Base-by-base conservation (phyloP, 2,329 filamentous ascomycete genomes). In the Fusarium tuaranense region DNA sequence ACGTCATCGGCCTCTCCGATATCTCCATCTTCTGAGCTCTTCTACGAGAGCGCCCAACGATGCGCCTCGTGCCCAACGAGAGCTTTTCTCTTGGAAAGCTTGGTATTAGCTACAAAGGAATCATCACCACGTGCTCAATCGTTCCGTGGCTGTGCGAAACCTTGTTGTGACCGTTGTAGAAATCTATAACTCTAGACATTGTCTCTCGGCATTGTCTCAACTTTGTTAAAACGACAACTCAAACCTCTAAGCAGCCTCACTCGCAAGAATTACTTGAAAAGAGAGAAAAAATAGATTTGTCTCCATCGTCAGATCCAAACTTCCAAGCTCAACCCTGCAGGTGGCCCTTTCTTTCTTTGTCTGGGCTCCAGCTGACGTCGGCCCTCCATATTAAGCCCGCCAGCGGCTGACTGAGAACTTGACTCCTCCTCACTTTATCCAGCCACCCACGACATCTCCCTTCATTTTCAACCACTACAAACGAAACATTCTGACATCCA, bases 361-460 rank as follows among this genome's bases (percentile, higher is more conserved):
- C 59, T 63, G 72, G 71, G 72, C 48, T 53, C 48, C 48, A 32
- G 72, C 72, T 75, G 72, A 62, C 61, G 14, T 58, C 48, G 48
- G 18, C 48, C 44, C 48, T 53, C 48, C 48, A 53, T 59, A 16
- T 59, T 39, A 59, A 59, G 22, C 34, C 25, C 55, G 12, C 32
- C 67, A 46, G 38, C 53, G 59, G 57, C 55, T 58, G 36, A 69
- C 61, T 63, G 55, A 69, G 55, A 69, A 48, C 34, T 32, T 44
- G 44, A 44, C 58, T 48, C 22, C 38, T 66, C 46, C 36, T 34
- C 32, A 34, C 51, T 57, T 65, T 63, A 32, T 66, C 44, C 66
- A 61, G 62, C 67, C 70, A 70, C 62, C 61, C 32, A 63, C 51
- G 62, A 61, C 65, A 53, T 68, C 44, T 59, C 34, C 53, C 57